These are phyloP conservation scores for Eucalyptus virginea DNA, from an alignment of 345 rosid genomes.

Conservation along the genomic window DNA sequence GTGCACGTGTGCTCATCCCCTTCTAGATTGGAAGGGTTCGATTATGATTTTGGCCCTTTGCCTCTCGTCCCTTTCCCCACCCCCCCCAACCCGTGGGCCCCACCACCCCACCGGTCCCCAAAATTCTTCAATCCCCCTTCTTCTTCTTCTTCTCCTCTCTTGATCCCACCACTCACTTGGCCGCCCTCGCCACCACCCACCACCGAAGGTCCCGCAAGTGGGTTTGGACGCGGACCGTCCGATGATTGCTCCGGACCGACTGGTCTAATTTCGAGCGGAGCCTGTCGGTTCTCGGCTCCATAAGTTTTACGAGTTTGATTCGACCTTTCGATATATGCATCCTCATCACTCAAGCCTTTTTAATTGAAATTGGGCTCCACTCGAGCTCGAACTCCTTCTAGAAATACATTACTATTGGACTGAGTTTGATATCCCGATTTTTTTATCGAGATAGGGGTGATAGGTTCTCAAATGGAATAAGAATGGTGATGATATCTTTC, in stretches of 20 bases:
- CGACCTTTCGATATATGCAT: accelerated
- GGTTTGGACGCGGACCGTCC: background rate
- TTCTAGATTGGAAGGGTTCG: background rate
- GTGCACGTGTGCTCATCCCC: background rate
- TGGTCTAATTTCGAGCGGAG: background rate
- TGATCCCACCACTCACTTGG: background rate
- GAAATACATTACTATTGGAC: accelerated
- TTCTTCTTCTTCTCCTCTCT: too few relatives aligned
- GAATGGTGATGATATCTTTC: background rate
- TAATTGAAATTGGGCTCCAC: background rate
- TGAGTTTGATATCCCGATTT: background rate
- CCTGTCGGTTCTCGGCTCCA: background rate
- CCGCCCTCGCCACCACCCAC: background rate
- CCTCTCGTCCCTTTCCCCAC: background rate
- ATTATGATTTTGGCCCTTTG: too few relatives aligned
- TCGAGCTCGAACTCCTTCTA: accelerated
- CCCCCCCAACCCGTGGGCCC: background rate
- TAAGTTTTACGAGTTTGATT: background rate
- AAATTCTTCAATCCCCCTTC: background rate
- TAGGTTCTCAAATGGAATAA: too few relatives aligned
- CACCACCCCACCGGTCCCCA: background rate
- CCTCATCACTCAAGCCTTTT: too few relatives aligned
- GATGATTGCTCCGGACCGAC: background rate
- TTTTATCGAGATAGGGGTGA: background rate
- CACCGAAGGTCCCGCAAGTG: background rate